These are phyloP conservation scores for Neocucurbitaria cava DNA, from an alignment of 2,329 filamentous ascomycete genomes.

Conservation along the genomic window DNA sequence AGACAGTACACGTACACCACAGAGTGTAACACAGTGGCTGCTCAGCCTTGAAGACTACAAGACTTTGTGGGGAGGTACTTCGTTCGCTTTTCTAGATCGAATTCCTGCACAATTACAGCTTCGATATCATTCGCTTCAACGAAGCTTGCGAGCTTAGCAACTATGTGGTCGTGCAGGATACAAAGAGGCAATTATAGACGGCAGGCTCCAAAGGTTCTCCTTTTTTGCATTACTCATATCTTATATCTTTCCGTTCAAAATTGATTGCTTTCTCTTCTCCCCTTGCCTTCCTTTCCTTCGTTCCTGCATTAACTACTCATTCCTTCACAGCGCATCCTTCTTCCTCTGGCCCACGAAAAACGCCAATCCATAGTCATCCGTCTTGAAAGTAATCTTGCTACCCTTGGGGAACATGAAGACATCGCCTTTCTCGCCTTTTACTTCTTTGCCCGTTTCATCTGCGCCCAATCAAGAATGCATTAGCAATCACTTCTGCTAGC, in stretches of 20 bases:
- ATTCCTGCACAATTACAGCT: slow-evolving; percentile 27
- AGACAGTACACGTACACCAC: too few relatives aligned
- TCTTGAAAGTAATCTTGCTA: slow-evolving; percentile 70
- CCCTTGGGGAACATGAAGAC: slow-evolving; percentile 75
- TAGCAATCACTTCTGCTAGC: neutral
- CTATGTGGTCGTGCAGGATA: slow-evolving; percentile 18
- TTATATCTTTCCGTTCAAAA: too few relatives aligned
- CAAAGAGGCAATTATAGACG: neutral
- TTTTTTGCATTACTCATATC: neutral
- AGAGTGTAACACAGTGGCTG: too few relatives aligned
- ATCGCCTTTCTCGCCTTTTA: slow-evolving; percentile 67
- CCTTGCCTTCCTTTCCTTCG: neutral
- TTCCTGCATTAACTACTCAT: neutral
- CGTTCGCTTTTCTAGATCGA: slow-evolving; percentile 19
- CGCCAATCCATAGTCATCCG: slow-evolving; percentile 65
- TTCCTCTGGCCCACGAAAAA: slow-evolving; percentile 59
- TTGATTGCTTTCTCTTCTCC: too few relatives aligned
- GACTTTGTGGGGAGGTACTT: too few relatives aligned
- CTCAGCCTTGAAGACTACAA: too few relatives aligned
- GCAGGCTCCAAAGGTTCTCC: neutral
- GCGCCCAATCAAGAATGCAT: slow-evolving; percentile 19
- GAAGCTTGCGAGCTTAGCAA: slow-evolving; percentile 26
- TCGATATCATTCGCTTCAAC: slow-evolving; percentile 25
- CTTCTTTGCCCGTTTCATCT: slow-evolving; percentile 67
- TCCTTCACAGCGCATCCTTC: slow-evolving; percentile 31